Evolutionary conservation across 306 rosid species (phyloP).

Genomic region (Rosa persica): DNA sequence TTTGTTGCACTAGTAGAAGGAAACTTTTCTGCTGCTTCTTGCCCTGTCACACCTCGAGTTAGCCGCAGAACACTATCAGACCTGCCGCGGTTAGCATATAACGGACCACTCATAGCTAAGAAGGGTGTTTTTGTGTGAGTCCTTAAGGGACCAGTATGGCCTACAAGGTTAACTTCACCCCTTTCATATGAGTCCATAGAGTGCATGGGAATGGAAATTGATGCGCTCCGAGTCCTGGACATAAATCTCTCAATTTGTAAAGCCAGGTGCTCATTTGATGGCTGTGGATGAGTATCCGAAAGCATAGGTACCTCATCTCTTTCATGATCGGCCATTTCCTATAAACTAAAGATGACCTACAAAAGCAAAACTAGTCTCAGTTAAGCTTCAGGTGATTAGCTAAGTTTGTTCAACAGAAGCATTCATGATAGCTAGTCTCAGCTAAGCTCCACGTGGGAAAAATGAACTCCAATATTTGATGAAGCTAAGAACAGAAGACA

Average conservation of each 20-base stretch:
- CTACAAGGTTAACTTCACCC: conserved; percentile 52
- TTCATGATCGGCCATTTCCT: conserved; percentile 54
- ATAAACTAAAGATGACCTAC: conserved; percentile 27
- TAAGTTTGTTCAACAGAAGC: not conserved
- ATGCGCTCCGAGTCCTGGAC: conserved; percentile 56
- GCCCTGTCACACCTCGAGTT: conserved; percentile 27
- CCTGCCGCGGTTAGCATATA: conserved; percentile 27
- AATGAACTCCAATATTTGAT: not conserved
- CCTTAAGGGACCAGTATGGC: conserved; percentile 77
- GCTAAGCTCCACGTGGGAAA: not conserved
- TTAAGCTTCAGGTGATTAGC: not conserved
- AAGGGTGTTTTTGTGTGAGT: conserved; percentile 51
- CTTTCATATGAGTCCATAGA: conserved; percentile 44
- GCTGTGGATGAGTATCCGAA: conserved; percentile 31
- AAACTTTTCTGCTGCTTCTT: conserved; percentile 38
- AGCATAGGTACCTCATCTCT: conserved; percentile 67
- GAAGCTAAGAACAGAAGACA: not conserved
- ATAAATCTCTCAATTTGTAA: conserved; percentile 39
- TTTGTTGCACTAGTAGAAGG: conserved; percentile 26
- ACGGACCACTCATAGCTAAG: conserved; percentile 68
- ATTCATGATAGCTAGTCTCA: not conserved
- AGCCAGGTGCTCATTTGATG: conserved; percentile 30
- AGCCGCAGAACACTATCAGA: conserved; percentile 36
- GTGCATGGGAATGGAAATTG: conserved; percentile 53
- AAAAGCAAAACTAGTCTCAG: not conserved